Evolutionary conservation across 768 basidiomycete species (phyloP), one percentile per base, ranked within the genome.

Genomic region (Trametes elegans): DNA sequence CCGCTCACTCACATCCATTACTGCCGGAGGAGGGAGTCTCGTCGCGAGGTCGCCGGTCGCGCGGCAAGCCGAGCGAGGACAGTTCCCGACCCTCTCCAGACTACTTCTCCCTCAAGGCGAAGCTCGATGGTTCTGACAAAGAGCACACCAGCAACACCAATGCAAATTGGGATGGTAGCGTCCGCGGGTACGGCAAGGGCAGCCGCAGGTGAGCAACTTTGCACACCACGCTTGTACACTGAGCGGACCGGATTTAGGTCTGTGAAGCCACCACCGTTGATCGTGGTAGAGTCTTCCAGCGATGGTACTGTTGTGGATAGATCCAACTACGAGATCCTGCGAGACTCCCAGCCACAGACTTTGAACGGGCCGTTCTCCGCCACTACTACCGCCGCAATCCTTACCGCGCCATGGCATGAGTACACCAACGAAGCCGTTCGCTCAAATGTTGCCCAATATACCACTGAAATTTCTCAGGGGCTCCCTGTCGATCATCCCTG

Each of bases 401-500:
- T 92, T 16, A 73, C 77, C 2, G 87, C 83, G 8, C 79, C 75
- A 65, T 93, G 90, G 89, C 90, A 93, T 64, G 79, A 83, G 21
- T 84, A 82, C 62, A 83, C 88, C 2, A 88, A 93, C 67, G 82
- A 88, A 44, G 85, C 79, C 2, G 86, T 93, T 38, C 83, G 86
- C 56, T 72, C 76, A 14, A 77, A 82, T 3, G 79, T 91, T 21
- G 78, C 87, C 0, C 71, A 70, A 18, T 68, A 87, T 13, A 65
- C 72, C 49, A 56, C 62, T 11, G 67, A 75, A 3, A 77, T 80
- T 31, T 76, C 80, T 0, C 78, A 79, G 1, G 75, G 78, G 6
- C 75, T 80, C 41, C 61, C 71, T 2, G 62, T 76, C 28, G 67
- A 60, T 24, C 79, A 84, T 62, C 83, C 88, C 1, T 88, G 88